These are phyloP conservation scores for Syncephalastrum sp. DNA, from an alignment of 371 early-diverging fungal species.

Conservation along the genomic window DNA sequence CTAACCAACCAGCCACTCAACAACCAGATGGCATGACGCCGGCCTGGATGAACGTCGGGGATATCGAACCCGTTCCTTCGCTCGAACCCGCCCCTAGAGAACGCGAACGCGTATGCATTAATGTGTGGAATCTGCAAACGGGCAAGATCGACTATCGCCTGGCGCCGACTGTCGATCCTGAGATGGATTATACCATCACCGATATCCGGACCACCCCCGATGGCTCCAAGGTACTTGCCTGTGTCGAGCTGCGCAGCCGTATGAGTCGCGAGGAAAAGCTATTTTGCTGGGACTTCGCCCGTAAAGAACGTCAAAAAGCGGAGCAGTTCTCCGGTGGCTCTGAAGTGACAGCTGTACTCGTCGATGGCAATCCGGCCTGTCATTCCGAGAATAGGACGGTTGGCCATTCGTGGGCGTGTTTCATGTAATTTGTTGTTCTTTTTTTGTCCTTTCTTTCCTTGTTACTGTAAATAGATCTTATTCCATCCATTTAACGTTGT, in stretches of 20 bases:
- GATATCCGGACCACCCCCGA: slow-evolving; percentile 31
- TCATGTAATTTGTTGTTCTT: slow-evolving; percentile 14
- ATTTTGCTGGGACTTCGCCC: slow-evolving; percentile 41
- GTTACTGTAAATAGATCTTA: no score
- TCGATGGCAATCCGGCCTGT: slow-evolving; percentile 7
- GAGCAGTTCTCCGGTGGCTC: slow-evolving; percentile 5
- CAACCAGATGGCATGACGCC: not conserved
- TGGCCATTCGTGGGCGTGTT: slow-evolving; percentile 42
- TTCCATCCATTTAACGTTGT: no score
- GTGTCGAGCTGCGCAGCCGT: slow-evolving; percentile 28
- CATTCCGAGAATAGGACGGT: slow-evolving; percentile 7
- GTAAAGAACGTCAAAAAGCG: not conserved
- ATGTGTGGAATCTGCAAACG: slow-evolving; percentile 59
- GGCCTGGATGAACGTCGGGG: not conserved
- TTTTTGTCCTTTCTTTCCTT: no score
- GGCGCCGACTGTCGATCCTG: slow-evolving; percentile 18
- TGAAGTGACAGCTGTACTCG: slow-evolving; percentile 17
- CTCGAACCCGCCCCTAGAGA: slow-evolving; percentile 9
- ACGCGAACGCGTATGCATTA: slow-evolving; percentile 40
- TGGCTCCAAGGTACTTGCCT: slow-evolving; percentile 23
- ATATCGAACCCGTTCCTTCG: not conserved
- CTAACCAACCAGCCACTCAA: not conserved
- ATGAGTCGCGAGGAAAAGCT: slow-evolving; percentile 24
- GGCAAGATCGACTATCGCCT: slow-evolving; percentile 48
- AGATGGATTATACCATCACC: slow-evolving; percentile 29